phyloP scores from a whole-genome alignment of 148 eudicot species.

The Persicaria maculosa region DNA sequence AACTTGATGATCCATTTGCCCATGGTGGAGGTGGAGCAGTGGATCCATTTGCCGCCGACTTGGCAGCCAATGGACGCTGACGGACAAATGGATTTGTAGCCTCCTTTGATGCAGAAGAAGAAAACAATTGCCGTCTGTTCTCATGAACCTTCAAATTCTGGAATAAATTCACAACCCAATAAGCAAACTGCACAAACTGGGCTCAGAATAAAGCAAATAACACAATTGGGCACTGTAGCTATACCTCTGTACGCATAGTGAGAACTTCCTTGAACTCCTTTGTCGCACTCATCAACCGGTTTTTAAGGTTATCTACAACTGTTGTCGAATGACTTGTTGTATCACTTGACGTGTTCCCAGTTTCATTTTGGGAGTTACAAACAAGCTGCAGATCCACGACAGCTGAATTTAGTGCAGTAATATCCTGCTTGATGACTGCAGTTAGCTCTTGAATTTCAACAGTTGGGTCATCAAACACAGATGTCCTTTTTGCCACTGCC shows the following conservation, averaged over 20 bases:
- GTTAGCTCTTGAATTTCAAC: conserved; percentile 76
- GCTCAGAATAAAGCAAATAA: not conserved
- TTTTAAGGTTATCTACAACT: conserved; percentile 75
- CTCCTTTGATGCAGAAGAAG: conserved; percentile 52
- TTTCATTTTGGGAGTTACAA: conserved; percentile 54
- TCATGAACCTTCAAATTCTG: conserved; percentile 76
- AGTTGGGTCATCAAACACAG: conserved; percentile 75
- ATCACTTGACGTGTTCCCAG: conserved; percentile 56
- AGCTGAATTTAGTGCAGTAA: conserved; percentile 64
- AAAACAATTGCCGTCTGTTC: conserved; percentile 59
- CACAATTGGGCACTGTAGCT: not conserved
- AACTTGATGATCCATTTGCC: conserved; percentile 52
- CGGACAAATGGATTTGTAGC: conserved; percentile 62
- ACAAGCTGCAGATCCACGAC: conserved; percentile 69
- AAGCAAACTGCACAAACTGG: not conserved
- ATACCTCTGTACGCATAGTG: conserved; percentile 79
- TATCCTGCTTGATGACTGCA: conserved; percentile 80
- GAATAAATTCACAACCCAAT: conserved; percentile 10
- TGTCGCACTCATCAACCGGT: conserved; percentile 63
- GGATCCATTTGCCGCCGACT: conserved; percentile 36
- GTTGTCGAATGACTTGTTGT: conserved; percentile 70
- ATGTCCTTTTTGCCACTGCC: conserved; percentile 75
- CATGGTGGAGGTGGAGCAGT: conserved; percentile 54
- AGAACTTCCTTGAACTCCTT: conserved; percentile 82
- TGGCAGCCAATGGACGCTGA: conserved; percentile 59